Evolutionary conservation across 768 basidiomycete species (phyloP).

Genomic region (Russula dissimulans): DNA sequence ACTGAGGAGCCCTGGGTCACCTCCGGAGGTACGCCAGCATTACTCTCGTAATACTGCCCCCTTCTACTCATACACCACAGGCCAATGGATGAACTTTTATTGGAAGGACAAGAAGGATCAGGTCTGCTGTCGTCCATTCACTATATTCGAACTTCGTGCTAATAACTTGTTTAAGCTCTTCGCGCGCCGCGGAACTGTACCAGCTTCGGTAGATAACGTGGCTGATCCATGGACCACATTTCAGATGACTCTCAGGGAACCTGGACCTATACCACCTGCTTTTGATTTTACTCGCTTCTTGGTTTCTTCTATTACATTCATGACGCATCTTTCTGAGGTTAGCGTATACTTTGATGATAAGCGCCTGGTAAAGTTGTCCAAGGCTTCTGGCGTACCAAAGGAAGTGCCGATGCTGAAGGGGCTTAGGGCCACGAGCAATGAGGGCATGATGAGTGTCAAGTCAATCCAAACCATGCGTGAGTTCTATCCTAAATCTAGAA

Average conservation of each 20-base stretch:
- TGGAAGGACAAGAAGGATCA: conserved; percentile 94
- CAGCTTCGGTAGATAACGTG: conserved; percentile 28
- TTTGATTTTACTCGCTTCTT: conserved; percentile 89
- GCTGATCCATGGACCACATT: conserved; percentile 72
- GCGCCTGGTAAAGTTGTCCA: conserved; percentile 56
- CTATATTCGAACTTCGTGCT: background rate
- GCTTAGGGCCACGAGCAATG: conserved; percentile 46
- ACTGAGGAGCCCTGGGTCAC: conserved; percentile 79
- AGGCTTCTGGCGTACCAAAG: conserved; percentile 46
- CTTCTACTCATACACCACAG: conserved; percentile 33
- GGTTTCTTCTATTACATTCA: conserved; percentile 88
- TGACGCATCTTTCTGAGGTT: conserved; percentile 66
- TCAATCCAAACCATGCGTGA: conserved; percentile 55
- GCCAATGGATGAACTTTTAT: conserved; percentile 91
- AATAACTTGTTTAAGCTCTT: conserved; percentile 44
- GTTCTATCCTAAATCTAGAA: conserved; percentile 21
- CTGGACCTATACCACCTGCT: conserved; percentile 64
- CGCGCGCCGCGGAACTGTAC: conserved; percentile 67
- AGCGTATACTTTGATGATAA: conserved; percentile 77
- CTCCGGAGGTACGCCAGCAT: conserved; percentile 50
- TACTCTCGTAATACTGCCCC: conserved; percentile 17
- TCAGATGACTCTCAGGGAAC: conserved; percentile 79
- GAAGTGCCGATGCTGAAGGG: conserved; percentile 44
- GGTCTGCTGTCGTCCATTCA: conserved; percentile 29
- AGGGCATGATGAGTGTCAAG: conserved; percentile 58